phyloP scores from a whole-genome alignment of 768 basidiomycete species.

The Suillus hirtellus region DNA sequence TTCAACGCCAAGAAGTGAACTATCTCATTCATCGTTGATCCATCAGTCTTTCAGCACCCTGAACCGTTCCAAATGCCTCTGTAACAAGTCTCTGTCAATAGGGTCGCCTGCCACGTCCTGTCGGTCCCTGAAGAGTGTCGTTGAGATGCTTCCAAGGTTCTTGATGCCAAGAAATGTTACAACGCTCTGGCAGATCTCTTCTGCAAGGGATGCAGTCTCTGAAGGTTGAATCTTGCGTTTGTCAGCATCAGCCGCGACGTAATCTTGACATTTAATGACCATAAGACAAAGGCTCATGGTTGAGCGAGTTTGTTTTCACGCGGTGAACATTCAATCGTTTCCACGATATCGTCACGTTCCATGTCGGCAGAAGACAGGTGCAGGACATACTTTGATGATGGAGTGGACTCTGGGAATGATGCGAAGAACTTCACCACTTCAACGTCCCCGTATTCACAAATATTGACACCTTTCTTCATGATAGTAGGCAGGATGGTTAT shows the following conservation, averaged over 20 bases:
- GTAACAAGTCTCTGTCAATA: not conserved
- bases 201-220: not conserved
- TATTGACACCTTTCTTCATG: too few relatives aligned
- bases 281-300: not conserved
- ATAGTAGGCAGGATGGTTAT: too few relatives aligned
- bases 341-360: too few relatives aligned
- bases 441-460: too few relatives aligned
- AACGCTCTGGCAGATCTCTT: not conserved
- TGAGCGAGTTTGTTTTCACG: too few relatives aligned
- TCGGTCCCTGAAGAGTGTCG: not conserved
- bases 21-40: too few relatives aligned
- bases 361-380: too few relatives aligned
- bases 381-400: too few relatives aligned
- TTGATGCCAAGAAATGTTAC: not conserved
- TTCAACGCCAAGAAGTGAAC: too few relatives aligned
- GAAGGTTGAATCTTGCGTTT: not conserved
- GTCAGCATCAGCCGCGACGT: not conserved
- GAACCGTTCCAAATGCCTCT: not conserved
- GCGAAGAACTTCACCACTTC: too few relatives aligned
- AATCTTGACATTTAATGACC: not conserved
- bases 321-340: too few relatives aligned
- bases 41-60: not conserved
- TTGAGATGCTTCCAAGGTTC: not conserved
- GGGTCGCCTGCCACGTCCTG: not conserved
- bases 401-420: too few relatives aligned